Evolutionary conservation across 139 green algal species (phyloP).

Genomic region (Tetraselmis striata): DNA sequence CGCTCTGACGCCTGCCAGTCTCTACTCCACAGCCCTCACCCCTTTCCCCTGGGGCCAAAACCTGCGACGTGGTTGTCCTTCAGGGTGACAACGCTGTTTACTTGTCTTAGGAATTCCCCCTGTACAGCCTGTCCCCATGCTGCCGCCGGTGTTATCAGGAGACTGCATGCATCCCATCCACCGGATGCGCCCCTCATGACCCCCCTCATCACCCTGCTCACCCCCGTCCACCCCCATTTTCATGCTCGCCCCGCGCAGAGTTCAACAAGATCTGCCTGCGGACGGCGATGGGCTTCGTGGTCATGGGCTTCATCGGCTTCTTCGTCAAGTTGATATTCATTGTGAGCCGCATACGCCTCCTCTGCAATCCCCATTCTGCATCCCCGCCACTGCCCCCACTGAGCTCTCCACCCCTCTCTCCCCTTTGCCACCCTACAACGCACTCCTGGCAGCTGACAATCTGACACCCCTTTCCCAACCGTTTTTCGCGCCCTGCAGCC

Average conservation of each 20-base stretch:
- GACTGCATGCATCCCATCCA: not conserved
- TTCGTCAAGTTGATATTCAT: conserved; percentile 97
- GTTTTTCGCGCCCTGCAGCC: conserved; percentile 40
- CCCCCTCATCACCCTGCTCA: not conserved
- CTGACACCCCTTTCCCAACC: not conserved
- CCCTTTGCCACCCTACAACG: not conserved
- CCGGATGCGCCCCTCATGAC: not conserved
- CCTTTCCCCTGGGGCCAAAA: no score
- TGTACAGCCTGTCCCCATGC: no score
- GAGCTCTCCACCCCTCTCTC: not conserved
- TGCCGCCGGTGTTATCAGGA: no score
- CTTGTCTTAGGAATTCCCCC: no score
- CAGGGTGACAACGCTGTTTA: no score
- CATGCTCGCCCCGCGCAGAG: conserved; percentile 46
- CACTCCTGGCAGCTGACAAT: not conserved
- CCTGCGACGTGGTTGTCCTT: no score
- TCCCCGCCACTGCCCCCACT: not conserved
- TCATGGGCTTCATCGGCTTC: conserved; percentile 97
- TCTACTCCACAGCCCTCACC: no score
- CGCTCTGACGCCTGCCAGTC: no score
- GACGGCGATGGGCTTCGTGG: conserved; percentile 82
- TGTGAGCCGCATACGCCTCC: conserved; percentile 35
- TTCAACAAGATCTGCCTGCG: conserved; percentile 77
- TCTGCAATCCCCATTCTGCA: not conserved
- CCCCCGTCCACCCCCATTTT: not conserved